Base-by-base conservation (phyloP, 495 filamentous ascomycete genomes). In the Penicillium robsamsonii region DNA sequence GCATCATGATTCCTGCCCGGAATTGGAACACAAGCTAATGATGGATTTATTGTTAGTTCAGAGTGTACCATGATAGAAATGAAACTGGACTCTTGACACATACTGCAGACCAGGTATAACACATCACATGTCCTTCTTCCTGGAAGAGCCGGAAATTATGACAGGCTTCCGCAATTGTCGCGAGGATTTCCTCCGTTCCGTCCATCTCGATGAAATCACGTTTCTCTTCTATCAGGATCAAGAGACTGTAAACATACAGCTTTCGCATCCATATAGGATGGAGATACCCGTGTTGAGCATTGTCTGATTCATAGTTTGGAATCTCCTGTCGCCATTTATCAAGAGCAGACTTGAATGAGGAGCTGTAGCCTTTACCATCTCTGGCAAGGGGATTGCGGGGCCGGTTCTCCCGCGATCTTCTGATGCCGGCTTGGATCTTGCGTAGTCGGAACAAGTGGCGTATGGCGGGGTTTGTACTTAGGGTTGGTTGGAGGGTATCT, bases 41-140 rank as follows among this genome's bases (percentile, higher is more conserved):
- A 15, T 20, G 5, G 7, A 37, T 20, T 11, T 13, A 24, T 24
- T 18, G 41, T 65, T 24, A 63, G 59, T 25, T 17, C 45, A 27
- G 35, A 17, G 13, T 2, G 0, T 38, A 38, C 5, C 35, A 6
- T 6, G n/a, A 38, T 13, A 9, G 18, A n/a, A 40, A 5, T 33
- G 2, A 24, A 15, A 10, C 24, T 18, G 15, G 10, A 3, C 25
- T 0, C 22, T 17, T 11, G 4, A 30, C 49, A 61, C 69, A 54
- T 55, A 72, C 69, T 40, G 69, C 67, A 56, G 69, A 70, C 69
- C 69, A 72, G 0, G 69, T 72, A 61, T 65, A 72, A 27, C 69
- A 72, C 59, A 70, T 60, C 13, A 70, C 65, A 53, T 72, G 69
- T 10, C 69, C 69, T 56, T 70, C 67, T 37, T 67, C 65, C 55